Evolutionary conservation across 257 asterid genomes (phyloP).

Genomic region (Henckelia pumila): DNA sequence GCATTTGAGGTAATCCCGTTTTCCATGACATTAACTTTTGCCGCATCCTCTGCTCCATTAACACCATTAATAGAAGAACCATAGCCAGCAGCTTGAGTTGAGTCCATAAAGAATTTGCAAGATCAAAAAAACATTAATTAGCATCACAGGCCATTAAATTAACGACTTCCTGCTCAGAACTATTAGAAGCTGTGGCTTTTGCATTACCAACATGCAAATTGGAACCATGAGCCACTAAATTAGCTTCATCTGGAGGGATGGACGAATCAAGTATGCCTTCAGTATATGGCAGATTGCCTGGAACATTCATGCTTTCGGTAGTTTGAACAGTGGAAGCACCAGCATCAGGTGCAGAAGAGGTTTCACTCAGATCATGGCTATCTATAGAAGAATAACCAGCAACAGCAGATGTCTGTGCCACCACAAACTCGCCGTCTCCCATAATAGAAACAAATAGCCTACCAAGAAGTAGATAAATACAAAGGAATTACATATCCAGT

Average conservation of each 20-base stretch:
- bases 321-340: slow-evolving; percentile 31
- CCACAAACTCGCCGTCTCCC: slow-evolving; percentile 35
- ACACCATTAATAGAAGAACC: slow-evolving; percentile 48
- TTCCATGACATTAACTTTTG: slow-evolving; percentile 36
- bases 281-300: slow-evolving; percentile 19
- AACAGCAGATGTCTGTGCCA: slow-evolving; percentile 27
- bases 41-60: slow-evolving; percentile 39
- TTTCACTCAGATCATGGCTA: slow-evolving; percentile 26
- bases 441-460: slow-evolving; percentile 22
- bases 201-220: slow-evolving; percentile 31
- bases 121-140: slow-evolving; percentile 34
- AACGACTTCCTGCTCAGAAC: slow-evolving; percentile 38
- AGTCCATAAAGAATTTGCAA: slow-evolving; percentile 31
- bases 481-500: slow-evolving; percentile 1
- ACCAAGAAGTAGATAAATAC: slow-evolving; percentile 18
- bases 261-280: slow-evolving; percentile 26
- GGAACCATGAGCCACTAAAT: slow-evolving; percentile 30
- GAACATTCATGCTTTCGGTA: slow-evolving; percentile 21
- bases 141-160: slow-evolving; percentile 28
- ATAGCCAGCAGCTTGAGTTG: slow-evolving; percentile 43
- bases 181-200: slow-evolving; percentile 23
- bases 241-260: slow-evolving; percentile 19
- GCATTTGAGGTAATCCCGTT: slow-evolving; percentile 58
- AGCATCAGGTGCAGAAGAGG: slow-evolving; percentile 30
- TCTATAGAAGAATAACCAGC: slow-evolving; percentile 21